A percentile compares a stretch with the other conserved stretches of the same genome.
These are phyloP conservation scores for Fusarium acutatum DNA, from an alignment of 2,329 filamentous ascomycete species.

Conservation along the genomic window DNA sequence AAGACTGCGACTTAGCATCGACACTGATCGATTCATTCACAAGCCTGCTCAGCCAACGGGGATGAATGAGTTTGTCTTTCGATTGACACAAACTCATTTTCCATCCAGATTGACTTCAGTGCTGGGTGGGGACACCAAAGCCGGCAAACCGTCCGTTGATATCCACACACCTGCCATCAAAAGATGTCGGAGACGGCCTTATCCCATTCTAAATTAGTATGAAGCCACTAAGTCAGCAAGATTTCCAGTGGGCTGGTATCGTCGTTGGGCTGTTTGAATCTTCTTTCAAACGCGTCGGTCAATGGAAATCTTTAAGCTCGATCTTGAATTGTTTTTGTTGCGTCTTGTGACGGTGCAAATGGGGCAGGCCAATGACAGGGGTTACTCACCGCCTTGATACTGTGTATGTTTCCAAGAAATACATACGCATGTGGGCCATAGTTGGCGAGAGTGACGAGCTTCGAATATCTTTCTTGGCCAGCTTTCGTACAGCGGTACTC, in stretches of 20 bases:
- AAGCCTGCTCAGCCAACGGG: constrained; percentile 12
- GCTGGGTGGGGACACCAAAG: constrained; percentile 13
- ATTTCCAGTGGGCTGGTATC: constrained; percentile 32
- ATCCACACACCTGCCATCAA: constrained; percentile 31
- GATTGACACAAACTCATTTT: constrained; percentile 27
- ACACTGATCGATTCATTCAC: constrained; percentile 1
- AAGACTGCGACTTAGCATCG: constrained; percentile 1
- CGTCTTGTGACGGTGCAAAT: background rate
- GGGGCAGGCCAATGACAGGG: background rate
- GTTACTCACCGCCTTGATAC: constrained; percentile 15
- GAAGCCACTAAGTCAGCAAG: constrained; percentile 18
- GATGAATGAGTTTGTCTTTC: constrained; percentile 13
- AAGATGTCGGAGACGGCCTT: constrained; percentile 18
- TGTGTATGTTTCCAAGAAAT: constrained; percentile 17
- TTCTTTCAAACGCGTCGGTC: background rate
- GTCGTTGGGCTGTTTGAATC: constrained; percentile 8
- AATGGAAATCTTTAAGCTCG: background rate
- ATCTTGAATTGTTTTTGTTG: background rate
- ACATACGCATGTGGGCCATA: constrained; percentile 15
- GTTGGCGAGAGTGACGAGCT: constrained; percentile 19
- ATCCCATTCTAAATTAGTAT: constrained; percentile 33
- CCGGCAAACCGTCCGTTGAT: constrained; percentile 11
- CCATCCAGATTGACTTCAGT: constrained; percentile 24
- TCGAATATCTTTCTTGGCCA: constrained; percentile 24
- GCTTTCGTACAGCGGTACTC: constrained; percentile 7